Conservation (phyloP, 208 protist species). For the Trichomonas tenax region DNA sequence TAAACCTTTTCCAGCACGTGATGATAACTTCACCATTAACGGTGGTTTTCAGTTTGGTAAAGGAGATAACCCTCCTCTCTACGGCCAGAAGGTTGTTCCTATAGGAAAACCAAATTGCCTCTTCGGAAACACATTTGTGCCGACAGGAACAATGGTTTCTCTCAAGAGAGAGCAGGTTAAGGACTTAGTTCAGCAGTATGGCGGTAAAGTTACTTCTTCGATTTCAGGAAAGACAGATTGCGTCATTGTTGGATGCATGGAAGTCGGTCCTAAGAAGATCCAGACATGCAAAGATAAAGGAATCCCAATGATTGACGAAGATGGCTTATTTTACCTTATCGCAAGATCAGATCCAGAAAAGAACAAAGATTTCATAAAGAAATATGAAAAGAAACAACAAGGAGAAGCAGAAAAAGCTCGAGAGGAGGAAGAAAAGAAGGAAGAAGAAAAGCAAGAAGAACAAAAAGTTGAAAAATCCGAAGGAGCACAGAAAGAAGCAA, state of each 20-base stretch:
- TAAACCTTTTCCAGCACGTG: background rate
- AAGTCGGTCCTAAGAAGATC: background rate
- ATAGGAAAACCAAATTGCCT: background rate
- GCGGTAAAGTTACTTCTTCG: background rate
- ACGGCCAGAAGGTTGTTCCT: background rate
- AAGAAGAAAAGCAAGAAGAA: slow-evolving; percentile 35
- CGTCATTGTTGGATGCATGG: background rate
- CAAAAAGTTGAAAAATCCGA: background rate
- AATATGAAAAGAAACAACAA: slow-evolving; percentile 88
- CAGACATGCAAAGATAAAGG: background rate
- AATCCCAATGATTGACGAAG: background rate
- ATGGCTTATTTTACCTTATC: background rate
- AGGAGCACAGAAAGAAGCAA: background rate
- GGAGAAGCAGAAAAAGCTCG: slow-evolving; percentile 76
- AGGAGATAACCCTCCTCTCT: background rate
- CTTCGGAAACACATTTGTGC: background rate
- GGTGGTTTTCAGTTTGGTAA: background rate
- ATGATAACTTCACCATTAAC: background rate
- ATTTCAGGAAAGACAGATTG: background rate
- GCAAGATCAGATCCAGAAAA: background rate
- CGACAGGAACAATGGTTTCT: background rate
- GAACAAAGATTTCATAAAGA: background rate
- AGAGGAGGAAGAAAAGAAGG: slow-evolving; percentile 48
- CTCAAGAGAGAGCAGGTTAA: background rate
- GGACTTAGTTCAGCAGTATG: background rate